Evolutionary conservation across 1,284 basidiomycete genomes (phyloP), one percentile per base, ranked within the genome.

Genomic region (Xerocomus nothofagi): DNA sequence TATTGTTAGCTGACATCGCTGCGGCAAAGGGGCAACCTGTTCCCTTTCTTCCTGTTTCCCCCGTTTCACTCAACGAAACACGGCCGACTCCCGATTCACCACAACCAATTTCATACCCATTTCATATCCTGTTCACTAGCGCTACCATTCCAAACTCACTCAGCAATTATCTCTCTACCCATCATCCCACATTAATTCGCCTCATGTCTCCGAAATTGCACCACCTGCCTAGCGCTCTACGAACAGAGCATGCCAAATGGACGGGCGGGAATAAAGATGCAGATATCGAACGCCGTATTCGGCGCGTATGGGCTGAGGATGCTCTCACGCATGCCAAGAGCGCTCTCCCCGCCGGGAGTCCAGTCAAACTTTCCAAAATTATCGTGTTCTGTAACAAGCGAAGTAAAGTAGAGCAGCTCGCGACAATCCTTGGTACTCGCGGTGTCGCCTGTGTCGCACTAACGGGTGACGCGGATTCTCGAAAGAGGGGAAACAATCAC

Each of bases 91-190:
- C 65, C 1, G 56, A 50, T 39, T 50, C 51, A 36, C 57, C 65
- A 15, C 57, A 47, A 41, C 55, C 44, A 51, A 56, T 76, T 53
- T 61, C 77, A 44, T 84, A 88, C 61, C 87, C 88, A 0, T 91
- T 89, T 76, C 80, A 90, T 66, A 70, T 94, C 43, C 63, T 94
- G 47, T 77, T 95, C 33, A 84, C 87, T n/a, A 90, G 88, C 26
- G 93, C 93, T 3, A 95, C 93, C 1, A 87, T 96, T 54, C 91
- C 93, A 1, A 77, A 82, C 29, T 79, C 86, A 1, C 82, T 95
- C 38, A 77, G 84, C 20, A 67, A 74, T 32, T 86, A 88, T 63
- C 75, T 93, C 30, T 74, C 78, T 54, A 69, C 65, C 2, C 67
- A 81, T 51, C 84, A 90, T 56, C 88, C 88, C 0, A 53, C 67